Evolutionary conservation across 2,329 filamentous ascomycete genomes (phyloP), one percentile per base, ranked within the genome.

Genomic region (Cladophialophora exuberans): DNA sequence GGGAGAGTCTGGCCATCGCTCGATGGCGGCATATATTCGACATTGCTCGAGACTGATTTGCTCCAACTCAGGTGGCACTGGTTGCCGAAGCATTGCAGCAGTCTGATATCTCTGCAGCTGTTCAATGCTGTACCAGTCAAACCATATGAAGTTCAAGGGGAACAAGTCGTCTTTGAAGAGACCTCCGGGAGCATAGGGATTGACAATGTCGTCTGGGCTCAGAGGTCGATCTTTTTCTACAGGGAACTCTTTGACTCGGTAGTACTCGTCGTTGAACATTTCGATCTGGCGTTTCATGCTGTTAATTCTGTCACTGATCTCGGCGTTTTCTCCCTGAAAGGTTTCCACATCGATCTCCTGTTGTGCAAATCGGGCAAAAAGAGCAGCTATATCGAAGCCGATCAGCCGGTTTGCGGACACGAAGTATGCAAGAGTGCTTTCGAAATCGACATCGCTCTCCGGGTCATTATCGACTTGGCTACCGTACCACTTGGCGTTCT

Each of bases 71-170:
- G 78, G 69, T 10, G 75, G 66, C 3, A 76, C 71, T 1, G 76
- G 64, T 73, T 81, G 73, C 33, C 79, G 77, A 46, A 83, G 71
- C 1, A 81, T 77, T 45, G 82, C 75, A 3, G 84, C 80, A 1
- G 86, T 82, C 64, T 94, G 89, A 63, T 87, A 86, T 62, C 85
- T 84, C 71, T 90, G 90, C 86, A 96, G 90, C 55, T 94, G 78
- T 43, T 87, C 80, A 20, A 92, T 83, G 6, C 87, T 87, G 68
- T 89, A 85, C 77, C 90, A 89, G 67, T 96, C 90, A 56, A 90
- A 82, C 53, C 80, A 78, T 13, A 90, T 76, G 44, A 88, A 81
- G 59, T 95, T 97, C 42, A 88, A 84, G 9, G 84, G 79, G 73
- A 89, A 93, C 1, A 91, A 70, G 0, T 85, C 84, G 0, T 80